Evolutionary conservation across 371 early-diverging fungal species (phyloP).

Genomic region (Syncephalis fuscata): DNA sequence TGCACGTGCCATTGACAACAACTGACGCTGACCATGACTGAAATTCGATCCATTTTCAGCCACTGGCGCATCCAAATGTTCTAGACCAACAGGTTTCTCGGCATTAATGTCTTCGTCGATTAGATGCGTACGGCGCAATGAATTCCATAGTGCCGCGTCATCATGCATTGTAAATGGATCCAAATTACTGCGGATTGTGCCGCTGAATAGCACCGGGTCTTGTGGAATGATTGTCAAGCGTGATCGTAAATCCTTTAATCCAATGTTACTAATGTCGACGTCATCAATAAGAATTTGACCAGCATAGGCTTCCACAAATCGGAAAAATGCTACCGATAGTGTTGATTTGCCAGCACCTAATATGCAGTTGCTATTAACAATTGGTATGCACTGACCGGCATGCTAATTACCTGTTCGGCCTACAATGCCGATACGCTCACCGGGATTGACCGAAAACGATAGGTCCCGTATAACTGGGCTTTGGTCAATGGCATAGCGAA

Average conservation of each 20-base stretch:
- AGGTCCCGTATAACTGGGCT: conserved; percentile 39
- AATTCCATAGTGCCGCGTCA: conserved; percentile 49
- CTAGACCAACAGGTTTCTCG: conserved; percentile 19
- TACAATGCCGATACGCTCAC: conserved; percentile 43
- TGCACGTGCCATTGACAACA: conserved; percentile 64
- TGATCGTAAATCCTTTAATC: conserved; percentile 39
- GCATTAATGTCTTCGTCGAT: conserved; percentile 17
- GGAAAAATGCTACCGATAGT: conserved; percentile 43
- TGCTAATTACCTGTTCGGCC: conserved; percentile 25
- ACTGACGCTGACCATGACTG: conserved; percentile 66
- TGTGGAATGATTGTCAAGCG: conserved; percentile 56
- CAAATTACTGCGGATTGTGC: conserved; percentile 44
- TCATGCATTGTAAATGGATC: conserved; percentile 41
- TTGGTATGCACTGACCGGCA: no score
- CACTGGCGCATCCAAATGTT: conserved; percentile 31
- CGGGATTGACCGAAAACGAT: conserved; percentile 22
- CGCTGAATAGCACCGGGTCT: conserved; percentile 43
- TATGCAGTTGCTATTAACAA: no score
- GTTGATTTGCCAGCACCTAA: conserved; percentile 47
- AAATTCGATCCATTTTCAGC: conserved; percentile 52
- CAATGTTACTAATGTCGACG: conserved; percentile 40
- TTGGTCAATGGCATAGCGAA: conserved; percentile 38
- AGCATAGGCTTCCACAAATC: conserved; percentile 39
- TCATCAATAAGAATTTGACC: conserved; percentile 51
- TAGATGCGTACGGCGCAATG: conserved; percentile 28